Evolutionary conservation across 1,284 basidiomycete species (phyloP).

Genomic region (Phellopilus nigrolimitatus): DNA sequence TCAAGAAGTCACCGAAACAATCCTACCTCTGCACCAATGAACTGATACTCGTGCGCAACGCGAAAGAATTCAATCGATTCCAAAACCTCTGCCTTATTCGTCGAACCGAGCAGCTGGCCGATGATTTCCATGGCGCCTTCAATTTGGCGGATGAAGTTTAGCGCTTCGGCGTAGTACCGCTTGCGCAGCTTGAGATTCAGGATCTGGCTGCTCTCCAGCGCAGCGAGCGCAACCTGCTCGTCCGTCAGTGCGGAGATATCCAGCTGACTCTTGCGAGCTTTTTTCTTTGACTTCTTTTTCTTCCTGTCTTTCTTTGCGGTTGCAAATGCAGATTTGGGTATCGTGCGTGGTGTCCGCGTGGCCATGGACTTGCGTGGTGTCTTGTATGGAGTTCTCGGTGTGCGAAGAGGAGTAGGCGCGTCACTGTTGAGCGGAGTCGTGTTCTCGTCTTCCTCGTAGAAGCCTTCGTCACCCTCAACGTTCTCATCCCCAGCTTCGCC

Average conservation of each 20-base stretch:
- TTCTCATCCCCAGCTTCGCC: conserved; percentile 35
- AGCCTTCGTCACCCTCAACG: conserved; percentile 34
- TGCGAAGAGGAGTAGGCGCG: conserved; percentile 18
- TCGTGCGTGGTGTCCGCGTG: conserved; percentile 20
- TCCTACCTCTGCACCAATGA: conserved; percentile 69
- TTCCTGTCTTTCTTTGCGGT: conserved; percentile 33
- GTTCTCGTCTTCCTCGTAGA: conserved; percentile 33
- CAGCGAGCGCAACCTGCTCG: conserved; percentile 64
- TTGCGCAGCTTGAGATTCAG: conserved; percentile 75
- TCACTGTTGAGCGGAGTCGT: conserved; percentile 25
- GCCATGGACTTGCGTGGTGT: conserved; percentile 17
- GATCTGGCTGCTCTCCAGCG: conserved; percentile 61
- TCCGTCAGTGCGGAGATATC: conserved; percentile 58
- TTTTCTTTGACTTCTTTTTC: conserved; percentile 45
- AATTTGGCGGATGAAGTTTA: conserved; percentile 81
- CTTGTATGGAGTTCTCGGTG: too few relatives aligned
- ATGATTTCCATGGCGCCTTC: conserved; percentile 77
- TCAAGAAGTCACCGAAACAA: background rate
- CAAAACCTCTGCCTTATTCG: conserved; percentile 89
- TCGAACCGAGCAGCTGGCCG: conserved; percentile 81
- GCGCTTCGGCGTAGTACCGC: conserved; percentile 85
- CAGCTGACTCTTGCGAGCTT: conserved; percentile 64
- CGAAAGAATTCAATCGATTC: conserved; percentile 97
- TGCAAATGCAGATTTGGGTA: conserved; percentile 21
- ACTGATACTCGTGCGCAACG: conserved; percentile 78